Percentiles rank a stretch among this genome's conserved stretches.
These are phyloP conservation scores for Kodamaea leandrae DNA, from an alignment of 805 yeast species.

Conservation along the genomic window DNA sequence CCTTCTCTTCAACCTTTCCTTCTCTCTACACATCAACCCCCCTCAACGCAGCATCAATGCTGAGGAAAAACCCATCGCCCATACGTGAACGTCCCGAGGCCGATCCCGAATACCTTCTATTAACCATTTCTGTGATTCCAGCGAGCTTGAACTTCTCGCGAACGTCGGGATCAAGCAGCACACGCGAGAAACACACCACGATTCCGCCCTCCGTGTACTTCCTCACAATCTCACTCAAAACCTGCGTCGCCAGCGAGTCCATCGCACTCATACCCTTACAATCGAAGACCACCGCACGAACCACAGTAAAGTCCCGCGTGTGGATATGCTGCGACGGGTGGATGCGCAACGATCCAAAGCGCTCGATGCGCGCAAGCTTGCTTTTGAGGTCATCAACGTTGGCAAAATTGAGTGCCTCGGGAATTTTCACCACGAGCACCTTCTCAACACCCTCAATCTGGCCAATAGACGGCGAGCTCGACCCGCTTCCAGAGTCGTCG, in stretches of 20 bases:
- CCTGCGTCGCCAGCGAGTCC: slow-evolving; percentile 79
- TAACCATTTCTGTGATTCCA: slow-evolving; percentile 46
- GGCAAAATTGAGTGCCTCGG: slow-evolving; percentile 87
- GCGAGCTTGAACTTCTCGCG: slow-evolving; percentile 50
- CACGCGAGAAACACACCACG: slow-evolving; percentile 58
- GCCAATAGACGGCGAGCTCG: slow-evolving; percentile 17
- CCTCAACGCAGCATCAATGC: slow-evolving; percentile 56
- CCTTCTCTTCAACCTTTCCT: too few species aligned
- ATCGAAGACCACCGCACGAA: slow-evolving; percentile 67
- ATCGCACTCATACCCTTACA: slow-evolving; percentile 77
- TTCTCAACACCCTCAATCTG: slow-evolving; percentile 56
- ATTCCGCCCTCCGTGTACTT: slow-evolving; percentile 53
- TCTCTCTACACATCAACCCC: slow-evolving; percentile 32
- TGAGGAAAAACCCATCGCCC: slow-evolving; percentile 40
- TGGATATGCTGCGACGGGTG: slow-evolving; percentile 72
- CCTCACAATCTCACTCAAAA: slow-evolving; percentile 56
- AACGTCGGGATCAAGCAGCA: slow-evolving; percentile 48
- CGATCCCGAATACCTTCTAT: slow-evolving; percentile 15
- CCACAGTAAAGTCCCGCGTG: slow-evolving; percentile 40
- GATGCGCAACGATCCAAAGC: slow-evolving; percentile 67
- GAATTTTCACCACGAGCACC: slow-evolving; percentile 73
- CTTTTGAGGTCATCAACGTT: slow-evolving; percentile 74
- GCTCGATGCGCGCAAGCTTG: slow-evolving; percentile 66
- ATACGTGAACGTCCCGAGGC: slow-evolving; percentile 15
- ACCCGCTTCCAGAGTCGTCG: slow-evolving; percentile 4